Percentiles rank a stretch among this genome's conserved stretches.
phyloP scores from a whole-genome alignment of 2,329 filamentous ascomycete genomes.

The Aspergillus awamori region DNA sequence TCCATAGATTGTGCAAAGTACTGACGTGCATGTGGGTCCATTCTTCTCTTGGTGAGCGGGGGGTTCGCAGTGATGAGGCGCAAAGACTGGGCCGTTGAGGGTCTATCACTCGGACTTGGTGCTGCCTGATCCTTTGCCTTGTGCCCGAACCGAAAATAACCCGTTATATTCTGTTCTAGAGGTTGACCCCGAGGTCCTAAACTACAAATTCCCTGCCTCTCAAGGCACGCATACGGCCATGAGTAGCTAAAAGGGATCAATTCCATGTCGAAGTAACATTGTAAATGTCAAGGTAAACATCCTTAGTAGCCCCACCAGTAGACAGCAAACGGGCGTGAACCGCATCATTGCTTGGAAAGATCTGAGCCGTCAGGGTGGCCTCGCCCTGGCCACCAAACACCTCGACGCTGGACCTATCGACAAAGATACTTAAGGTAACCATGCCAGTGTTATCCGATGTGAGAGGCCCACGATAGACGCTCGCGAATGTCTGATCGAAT shows the following conservation, averaged over 20 bases:
- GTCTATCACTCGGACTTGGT: too few relatives aligned
- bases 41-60: too few relatives aligned
- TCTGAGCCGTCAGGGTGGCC: conserved; percentile 32
- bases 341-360: conserved; percentile 29
- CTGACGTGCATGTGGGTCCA: too few relatives aligned
- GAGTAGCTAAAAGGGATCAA: background rate
- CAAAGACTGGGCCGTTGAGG: too few relatives aligned
- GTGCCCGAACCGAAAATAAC: too few relatives aligned
- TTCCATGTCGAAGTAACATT: background rate
- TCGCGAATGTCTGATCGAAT: conserved; percentile 29
- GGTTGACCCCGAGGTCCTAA: too few relatives aligned
- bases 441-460: conserved; percentile 18
- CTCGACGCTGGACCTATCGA: conserved; percentile 36
- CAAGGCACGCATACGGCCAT: too few relatives aligned
- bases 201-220: too few relatives aligned
- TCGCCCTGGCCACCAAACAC: conserved; percentile 33
- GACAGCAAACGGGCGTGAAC: background rate
- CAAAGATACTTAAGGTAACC: conserved; percentile 27
- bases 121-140: too few relatives aligned
- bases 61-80: too few relatives aligned
- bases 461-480: conserved; percentile 25
- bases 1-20: too few relatives aligned
- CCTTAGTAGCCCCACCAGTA: background rate
- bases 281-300: background rate
- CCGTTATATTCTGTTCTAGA: too few relatives aligned